Base-by-base conservation (phyloP, 2,329 filamentous ascomycete genomes). In the Furcasterigmium furcatum region DNA sequence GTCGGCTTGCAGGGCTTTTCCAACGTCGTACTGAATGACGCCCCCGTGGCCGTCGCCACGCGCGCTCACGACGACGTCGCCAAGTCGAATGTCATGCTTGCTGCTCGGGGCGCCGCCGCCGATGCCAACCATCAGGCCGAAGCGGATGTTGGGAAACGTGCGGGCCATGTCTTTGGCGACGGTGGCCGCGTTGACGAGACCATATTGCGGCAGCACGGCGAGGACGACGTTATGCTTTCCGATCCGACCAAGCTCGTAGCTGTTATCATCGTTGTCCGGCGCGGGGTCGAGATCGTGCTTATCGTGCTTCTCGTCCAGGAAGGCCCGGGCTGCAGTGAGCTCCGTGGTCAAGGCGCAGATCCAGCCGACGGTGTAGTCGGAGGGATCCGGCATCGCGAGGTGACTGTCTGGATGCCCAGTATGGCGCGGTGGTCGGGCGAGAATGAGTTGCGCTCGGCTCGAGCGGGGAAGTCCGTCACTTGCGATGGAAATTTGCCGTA, bases 211-310 rank as follows among this genome's bases (percentile, higher is more conserved):
- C 6, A 64, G 38, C 2, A 42, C 48, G 4, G 55, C 52, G 12
- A 71, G 59, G 19, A 65, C 65, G 7, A 68, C 51, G 36, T 69
- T 63, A 45, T 69, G 64, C 19, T 46, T 44, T 2, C 55, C 58
- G 1, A 70, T 60, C 1, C 42, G 45, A 1, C 65, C 66, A 1
- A 62, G 48, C 4, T 48, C 52, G 44, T 70, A 70, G 34, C 54
- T 57, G 41, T 56, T 57, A 27, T 63, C 45, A 30, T 48, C 45
- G 14, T 38, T 44, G 9, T n/a, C 10, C 7, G 22, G 21, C 18
- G 38, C 43, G 9, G 21, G 14, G 7, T 45, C 18, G 14, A 55
- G 43, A 18, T 45, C n/a, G 1, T 49, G 41, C 24, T 27, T 12
- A 27, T 7, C 24, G 39, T 65, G 54, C 18, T 51, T 38, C n/a